Conservation (phyloP, 139 green algal species). For the Eudorina sp. region DNA sequence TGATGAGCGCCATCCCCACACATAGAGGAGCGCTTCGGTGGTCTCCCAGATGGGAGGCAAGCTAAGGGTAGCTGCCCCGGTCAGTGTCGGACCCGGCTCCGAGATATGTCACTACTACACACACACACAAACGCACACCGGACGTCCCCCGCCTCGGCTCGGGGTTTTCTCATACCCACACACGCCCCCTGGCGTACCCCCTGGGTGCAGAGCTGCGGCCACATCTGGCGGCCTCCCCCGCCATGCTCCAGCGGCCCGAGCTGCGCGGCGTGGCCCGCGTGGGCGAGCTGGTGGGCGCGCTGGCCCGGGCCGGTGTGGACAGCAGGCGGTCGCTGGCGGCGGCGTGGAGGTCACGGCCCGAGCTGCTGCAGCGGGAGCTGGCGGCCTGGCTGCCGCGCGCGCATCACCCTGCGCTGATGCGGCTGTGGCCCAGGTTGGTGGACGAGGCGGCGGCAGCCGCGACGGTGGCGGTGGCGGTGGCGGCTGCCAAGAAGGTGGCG, state of each 20-base stretch:
- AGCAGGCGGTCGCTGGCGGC: constrained; percentile 53
- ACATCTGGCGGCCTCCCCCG: constrained; percentile 63
- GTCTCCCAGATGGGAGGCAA: too few relatives aligned
- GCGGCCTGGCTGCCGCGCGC: constrained; percentile 69
- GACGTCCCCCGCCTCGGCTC: too few relatives aligned
- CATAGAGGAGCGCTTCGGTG: too few relatives aligned
- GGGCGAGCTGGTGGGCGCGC: constrained; percentile 70
- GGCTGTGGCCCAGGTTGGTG: constrained; percentile 65
- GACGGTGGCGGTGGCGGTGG: too few relatives aligned
- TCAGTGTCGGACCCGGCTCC: too few relatives aligned
- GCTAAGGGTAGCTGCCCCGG: too few relatives aligned
- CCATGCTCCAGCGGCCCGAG: constrained; percentile 64
- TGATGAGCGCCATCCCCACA: too few relatives aligned
- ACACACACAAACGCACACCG: too few relatives aligned
- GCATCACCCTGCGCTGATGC: constrained; percentile 53
- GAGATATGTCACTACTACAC: too few relatives aligned
- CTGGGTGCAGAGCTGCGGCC: constrained; percentile 39
- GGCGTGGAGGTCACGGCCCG: constrained; percentile 59
- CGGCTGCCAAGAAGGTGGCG: too few relatives aligned
- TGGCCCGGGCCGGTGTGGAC: constrained; percentile 62
- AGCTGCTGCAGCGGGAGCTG: constrained; percentile 75
- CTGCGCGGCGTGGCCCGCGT: constrained; percentile 71
- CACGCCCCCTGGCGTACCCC: neutral
- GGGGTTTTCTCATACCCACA: too few relatives aligned
- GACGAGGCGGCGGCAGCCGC: constrained; percentile 3